Evolutionary conservation across 108 stramenopile genomes (phyloP).

Genomic region (Cyclotella distinguenda): DNA sequence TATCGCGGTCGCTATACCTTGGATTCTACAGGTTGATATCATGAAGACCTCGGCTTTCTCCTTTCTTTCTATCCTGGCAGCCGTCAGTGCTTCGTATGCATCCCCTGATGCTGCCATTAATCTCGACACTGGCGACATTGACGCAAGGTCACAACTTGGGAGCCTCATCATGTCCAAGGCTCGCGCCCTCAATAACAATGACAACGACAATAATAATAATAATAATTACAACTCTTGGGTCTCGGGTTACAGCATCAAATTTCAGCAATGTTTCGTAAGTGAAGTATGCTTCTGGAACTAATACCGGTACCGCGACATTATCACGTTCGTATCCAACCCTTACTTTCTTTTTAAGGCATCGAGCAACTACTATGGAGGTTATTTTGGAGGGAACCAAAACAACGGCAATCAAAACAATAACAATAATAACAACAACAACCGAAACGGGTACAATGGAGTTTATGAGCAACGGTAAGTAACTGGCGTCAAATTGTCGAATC

Average conservation of each 20-base stretch:
- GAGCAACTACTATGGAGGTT: conserved; percentile 30
- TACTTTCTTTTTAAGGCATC: neutral
- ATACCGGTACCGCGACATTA: no score
- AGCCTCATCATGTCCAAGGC: conserved; percentile 39
- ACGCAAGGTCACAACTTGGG: conserved; percentile 24
- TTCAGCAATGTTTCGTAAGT: conserved; percentile 32
- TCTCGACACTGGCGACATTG: conserved; percentile 18
- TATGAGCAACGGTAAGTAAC: conserved; percentile 26
- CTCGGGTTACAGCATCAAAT: conserved; percentile 20
- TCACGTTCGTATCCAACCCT: neutral
- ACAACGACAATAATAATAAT: conserved; percentile 31
- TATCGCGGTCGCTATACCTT: no score
- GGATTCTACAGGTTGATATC: neutral
- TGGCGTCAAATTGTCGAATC: neutral
- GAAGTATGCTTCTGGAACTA: no score
- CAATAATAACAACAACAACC: conserved; percentile 29
- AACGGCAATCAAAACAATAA: conserved; percentile 14
- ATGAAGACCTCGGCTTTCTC: conserved; percentile 21
- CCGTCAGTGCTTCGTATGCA: conserved; percentile 9
- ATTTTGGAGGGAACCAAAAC: conserved; percentile 25
- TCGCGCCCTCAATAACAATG: conserved; percentile 30
- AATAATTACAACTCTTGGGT: conserved; percentile 20
- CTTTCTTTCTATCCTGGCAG: conserved; percentile 13
- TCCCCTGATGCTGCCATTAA: conserved; percentile 16
- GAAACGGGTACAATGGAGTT: conserved; percentile 27